Base-by-base conservation (phyloP, 768 basidiomycete genomes). In the Boletus bicolor region DNA sequence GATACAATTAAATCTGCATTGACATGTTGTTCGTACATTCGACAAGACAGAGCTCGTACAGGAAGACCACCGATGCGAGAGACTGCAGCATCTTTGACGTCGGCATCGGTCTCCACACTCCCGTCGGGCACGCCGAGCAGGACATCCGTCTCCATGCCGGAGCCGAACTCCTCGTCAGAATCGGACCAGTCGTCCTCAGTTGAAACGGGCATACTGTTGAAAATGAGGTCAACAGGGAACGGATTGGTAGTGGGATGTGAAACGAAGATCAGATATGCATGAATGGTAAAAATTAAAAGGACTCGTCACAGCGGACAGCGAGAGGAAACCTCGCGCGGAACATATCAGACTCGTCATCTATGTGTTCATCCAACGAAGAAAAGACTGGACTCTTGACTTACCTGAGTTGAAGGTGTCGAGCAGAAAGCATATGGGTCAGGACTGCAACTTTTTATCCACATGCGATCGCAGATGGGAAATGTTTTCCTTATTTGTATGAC, bases 31-130 rank as follows among this genome's bases (percentile, higher is more conserved):
- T 66, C 67, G 68, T 79, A 82, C 77, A 79, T 72, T 30, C 69
- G 64, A 73, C 71, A 72, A 75, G 72, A 73, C 70, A 59, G 30
- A 44, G 60, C 70, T 81, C 90, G 83, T 86, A 93, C 91, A 80
- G 92, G 92, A 75, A 80, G 80, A 68, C 92, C 92, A 68, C 92
- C 92, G 58, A 94, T 87, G 72, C 92, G 88, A 72, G 92, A 94
- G 61, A 93, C 89, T 54, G 88, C 85, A 42, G 83, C 87, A 73
- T 94, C 91, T 62, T 68, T 70, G 62, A 88, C 68, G 69, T 93
- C 90, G 41, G 75, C 61, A 50, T 77, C 65, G 55, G 74, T 73
- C 54, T 83, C 78, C 55, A 93, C 75, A 45, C 71, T 62, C 51
- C 91, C 92, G 66, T 93, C 91, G 21, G 92, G 89, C 30, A 94